These are phyloP conservation scores for Tetrahymena borealis DNA, from an alignment of 73 alveolate species.

Conservation along the genomic window DNA sequence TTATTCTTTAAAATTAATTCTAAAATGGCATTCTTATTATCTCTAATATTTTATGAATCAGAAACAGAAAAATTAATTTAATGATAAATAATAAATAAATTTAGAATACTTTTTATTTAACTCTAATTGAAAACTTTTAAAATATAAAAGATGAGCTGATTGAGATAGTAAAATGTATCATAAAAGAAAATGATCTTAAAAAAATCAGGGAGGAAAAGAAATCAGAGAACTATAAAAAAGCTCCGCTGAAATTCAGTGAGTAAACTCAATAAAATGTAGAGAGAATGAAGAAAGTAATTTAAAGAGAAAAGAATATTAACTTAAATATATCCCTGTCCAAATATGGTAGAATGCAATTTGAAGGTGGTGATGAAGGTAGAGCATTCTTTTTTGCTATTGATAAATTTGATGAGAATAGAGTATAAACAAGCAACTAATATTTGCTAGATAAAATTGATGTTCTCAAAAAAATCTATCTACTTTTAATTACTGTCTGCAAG, in stretches of 20 bases:
- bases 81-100: not conserved
- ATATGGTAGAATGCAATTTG: slow-evolving; percentile 1
- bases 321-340: slow-evolving; percentile 4
- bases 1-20: not conserved
- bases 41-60: not conserved
- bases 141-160: not conserved
- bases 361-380: not conserved
- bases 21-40: not conserved
- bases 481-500: slow-evolving; percentile 17
- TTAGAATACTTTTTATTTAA: not conserved
- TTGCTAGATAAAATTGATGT: slow-evolving; percentile 12
- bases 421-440: not conserved
- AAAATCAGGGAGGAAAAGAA: not conserved
- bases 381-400: slow-evolving; percentile 3
- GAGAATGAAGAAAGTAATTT: not conserved
- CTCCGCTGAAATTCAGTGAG: not conserved
- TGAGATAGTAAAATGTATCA: not conserved
- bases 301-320: not conserved
- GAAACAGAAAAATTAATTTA: not conserved
- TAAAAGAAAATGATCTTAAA: not conserved
- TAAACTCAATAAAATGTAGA: not conserved
- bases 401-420: not conserved
- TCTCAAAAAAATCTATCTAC: slow-evolving; percentile 18
- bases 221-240: not conserved
- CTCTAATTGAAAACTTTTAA: not conserved